phyloP scores from a whole-genome alignment of 768 basidiomycete genomes.

The Boletellus sp. region DNA sequence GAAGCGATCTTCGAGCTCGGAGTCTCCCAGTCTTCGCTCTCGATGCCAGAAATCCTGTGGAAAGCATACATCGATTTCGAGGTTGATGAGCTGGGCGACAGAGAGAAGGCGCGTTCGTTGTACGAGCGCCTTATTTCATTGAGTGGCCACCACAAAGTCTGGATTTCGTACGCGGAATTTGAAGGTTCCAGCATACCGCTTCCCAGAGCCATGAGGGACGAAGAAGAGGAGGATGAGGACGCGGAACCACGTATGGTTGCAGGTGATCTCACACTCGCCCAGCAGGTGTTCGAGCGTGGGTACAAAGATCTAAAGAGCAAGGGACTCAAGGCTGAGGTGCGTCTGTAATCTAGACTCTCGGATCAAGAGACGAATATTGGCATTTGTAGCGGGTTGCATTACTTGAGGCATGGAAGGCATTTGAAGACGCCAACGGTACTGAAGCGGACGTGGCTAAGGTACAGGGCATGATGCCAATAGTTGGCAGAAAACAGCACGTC shows the following conservation, averaged over 20 bases:
- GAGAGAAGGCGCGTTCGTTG: constrained; percentile 74
- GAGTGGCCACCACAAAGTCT: constrained; percentile 95
- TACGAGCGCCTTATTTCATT: constrained; percentile 84
- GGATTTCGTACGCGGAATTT: constrained; percentile 93
- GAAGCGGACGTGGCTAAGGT: constrained; percentile 76
- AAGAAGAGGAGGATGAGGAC: constrained; percentile 61
- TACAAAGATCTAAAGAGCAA: constrained; percentile 84
- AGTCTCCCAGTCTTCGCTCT: constrained; percentile 74
- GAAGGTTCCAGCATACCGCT: constrained; percentile 76
- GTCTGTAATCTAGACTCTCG: constrained; percentile 16
- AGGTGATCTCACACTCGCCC: constrained; percentile 66
- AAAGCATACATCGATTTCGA: constrained; percentile 98
- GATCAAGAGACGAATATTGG: constrained; percentile 1
- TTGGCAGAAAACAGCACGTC: constrained; percentile 78
- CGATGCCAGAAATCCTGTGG: constrained; percentile 94
- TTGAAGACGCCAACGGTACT: constrained; percentile 79
- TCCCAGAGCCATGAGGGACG: constrained; percentile 61
- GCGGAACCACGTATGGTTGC: constrained; percentile 53
- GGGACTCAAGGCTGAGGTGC: constrained; percentile 84
- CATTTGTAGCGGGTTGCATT: constrained; percentile 75
- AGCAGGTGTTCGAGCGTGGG: constrained; percentile 79
- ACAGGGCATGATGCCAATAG: constrained; percentile 89
- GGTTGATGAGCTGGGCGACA: constrained; percentile 82
- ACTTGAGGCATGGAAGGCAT: constrained; percentile 92
- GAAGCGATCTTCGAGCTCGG: constrained; percentile 95